Base-by-base conservation (phyloP, 805 yeast species). In the Starmerella roubikii region DNA sequence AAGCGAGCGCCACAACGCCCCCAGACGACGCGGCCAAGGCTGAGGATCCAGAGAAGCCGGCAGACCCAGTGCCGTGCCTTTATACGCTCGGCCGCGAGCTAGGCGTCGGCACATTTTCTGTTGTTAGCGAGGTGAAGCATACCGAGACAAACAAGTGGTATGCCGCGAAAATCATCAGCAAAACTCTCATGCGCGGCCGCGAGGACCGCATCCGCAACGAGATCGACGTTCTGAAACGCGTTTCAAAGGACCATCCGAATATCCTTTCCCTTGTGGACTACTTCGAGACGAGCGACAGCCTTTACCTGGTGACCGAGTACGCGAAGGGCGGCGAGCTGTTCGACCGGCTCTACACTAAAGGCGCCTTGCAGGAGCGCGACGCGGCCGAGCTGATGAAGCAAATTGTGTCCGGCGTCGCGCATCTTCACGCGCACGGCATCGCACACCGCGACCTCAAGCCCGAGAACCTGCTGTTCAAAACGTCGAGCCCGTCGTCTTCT, bases 391-490 rank as follows among this genome's bases (percentile, higher is more conserved):
- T 74, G 29, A 61, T 76, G 24, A 56, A 61, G 11, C 67, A 71
- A 40, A 58, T 78, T 18, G 54, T 71, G 2, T 64, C 71, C 9
- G 78, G 78, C 0, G 65, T 78, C 2, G 62, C 64, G 7, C 76
- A 74, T 49, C 57, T 78, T 40, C 85, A 78, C 51, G 42, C 50
- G 3, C 67, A 76, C 46, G 68, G 70, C 23, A 68, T 78, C 28
- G 77, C 76, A 6, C 86, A 78, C 52, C 66, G 86, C 33, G 86
- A 78, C 49, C 56, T 78, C 41, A 78, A 78, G 54, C 81, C 85
- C 0, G 86, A 78, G 49, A 78, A 78, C 49, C 59, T 78, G 28
- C 59, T 78, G 32, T 74, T 77, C 53, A 59, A 59, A 32, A 54
- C 60, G 8, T 46, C 59, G 33, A 60, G 65, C 29, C 59, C 58